Conservation (phyloP, 345 rosid genomes). For the Pistacia atlantica region DNA sequence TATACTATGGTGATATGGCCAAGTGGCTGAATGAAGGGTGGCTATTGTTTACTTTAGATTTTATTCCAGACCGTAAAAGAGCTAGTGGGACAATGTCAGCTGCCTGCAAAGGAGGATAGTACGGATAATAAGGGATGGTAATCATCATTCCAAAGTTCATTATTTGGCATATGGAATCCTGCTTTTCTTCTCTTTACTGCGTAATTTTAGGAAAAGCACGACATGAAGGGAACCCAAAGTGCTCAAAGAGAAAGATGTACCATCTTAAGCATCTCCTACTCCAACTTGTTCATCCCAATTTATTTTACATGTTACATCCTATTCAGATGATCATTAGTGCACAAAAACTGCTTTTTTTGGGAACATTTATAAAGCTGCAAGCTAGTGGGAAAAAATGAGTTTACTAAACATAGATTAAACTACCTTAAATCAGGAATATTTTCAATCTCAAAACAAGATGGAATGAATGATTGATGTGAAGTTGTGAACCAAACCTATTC, state of each 20-base stretch:
- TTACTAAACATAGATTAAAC: no score
- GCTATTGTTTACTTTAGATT: conserved; percentile 4
- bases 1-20: neutral
- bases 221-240: neutral
- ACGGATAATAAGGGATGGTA: conserved; percentile 18
- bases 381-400: no score
- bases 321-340: no score
- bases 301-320: neutral
- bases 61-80: conserved; percentile 3
- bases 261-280: neutral
- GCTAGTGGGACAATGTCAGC: neutral
- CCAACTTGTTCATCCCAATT: neutral
- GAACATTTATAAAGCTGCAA: no score
- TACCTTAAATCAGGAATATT: no score
- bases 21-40: neutral
- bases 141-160: conserved; percentile 5
- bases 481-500: neutral
- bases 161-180: conserved; percentile 24
- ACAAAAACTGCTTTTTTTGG: no score
- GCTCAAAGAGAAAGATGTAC: no score
- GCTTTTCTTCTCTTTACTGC: conserved; percentile 10
- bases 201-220: neutral
- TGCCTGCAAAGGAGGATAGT: neutral
- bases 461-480: neutral
- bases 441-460: no score